Base-by-base conservation (phyloP, 805 yeast genomes). In the Nakazawaea holstii region DNA sequence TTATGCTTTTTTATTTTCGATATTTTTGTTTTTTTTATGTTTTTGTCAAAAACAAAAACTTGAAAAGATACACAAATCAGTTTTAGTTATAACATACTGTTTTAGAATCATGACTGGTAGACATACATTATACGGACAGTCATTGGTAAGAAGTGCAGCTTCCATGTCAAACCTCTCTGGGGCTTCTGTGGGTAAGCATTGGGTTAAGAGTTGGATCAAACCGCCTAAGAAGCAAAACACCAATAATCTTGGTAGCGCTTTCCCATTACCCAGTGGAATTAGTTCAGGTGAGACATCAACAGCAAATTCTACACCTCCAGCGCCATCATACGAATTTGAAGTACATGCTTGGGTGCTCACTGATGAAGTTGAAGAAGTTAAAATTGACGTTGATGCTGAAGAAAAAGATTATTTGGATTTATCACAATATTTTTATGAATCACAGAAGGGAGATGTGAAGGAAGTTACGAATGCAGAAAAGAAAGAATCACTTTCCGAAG, bases 381-480 rank as follows among this genome's bases (percentile, higher is more conserved):
- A 60, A 33, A 49, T 51, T 8, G 59, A 53, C 11, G 45, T 20
- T 20, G 40, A 32, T 27, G 53, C 17, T 33, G 8, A 53, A 11
- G 61, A 57, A 43, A 62, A 59, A 28, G 79, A 76, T 43, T 53
- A 63, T 2, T 56, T 76, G 37, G 67, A 75, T 44, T 65, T 77
- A 48, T 54, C 57, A 26, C 52, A 62, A 5, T 54, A 48, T 49
- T 61, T 59, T 35, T 72, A 73, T 52, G 51, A 59, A 39, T 51
- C 52, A 24, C 63, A 61, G 36, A 43, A 45, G 7, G 49, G 44
- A 17, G 49, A 46, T 2, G 48, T 52, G 13, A 51, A 42, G 8
- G 45, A 47, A 9, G 48, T 46, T 40, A 52, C 46, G 36, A 10
- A 20, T 30, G 37, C 39, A 26, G 45, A 44, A 10, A 49, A 45